phyloP scores from a whole-genome alignment of 2,329 filamentous ascomycete species.

The Nemania abortiva region DNA sequence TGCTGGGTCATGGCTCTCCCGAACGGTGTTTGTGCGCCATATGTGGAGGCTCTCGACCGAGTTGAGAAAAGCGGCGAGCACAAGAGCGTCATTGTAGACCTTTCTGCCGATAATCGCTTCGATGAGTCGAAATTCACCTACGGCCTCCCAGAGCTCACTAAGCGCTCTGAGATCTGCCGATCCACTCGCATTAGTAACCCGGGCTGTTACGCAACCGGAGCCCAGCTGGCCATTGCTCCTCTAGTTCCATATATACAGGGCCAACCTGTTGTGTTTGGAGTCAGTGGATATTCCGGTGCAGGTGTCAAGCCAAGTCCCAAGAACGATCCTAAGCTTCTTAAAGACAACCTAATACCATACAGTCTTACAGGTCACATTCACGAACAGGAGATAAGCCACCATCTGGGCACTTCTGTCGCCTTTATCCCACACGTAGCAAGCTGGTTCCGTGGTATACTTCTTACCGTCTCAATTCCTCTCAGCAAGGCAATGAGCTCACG shows the following conservation, averaged over 20 bases:
- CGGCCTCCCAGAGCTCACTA: conserved; percentile 86
- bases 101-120: conserved; percentile 97
- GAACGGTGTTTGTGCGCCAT: conserved; percentile 94
- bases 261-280: conserved; percentile 86
- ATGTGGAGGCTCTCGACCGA: conserved; percentile 76
- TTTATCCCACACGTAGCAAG: conserved; percentile 85
- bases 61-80: conserved; percentile 41
- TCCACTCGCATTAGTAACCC: conserved; percentile 90
- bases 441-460: conserved; percentile 96
- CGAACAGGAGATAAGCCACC: conserved; percentile 86
- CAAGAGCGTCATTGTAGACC: conserved; percentile 85
- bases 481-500: conserved; percentile 88
- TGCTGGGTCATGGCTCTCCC: conserved; percentile 98
- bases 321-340: conserved; percentile 87
- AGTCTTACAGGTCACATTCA: conserved; percentile 94
- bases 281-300: conserved; percentile 93
- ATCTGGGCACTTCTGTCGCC: conserved; percentile 79
- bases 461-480: conserved; percentile 90
- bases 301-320: conserved; percentile 94
- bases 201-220: conserved; percentile 94
- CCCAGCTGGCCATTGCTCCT: conserved; percentile 89
- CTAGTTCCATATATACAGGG: conserved; percentile 81
- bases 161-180: conserved; percentile 79
- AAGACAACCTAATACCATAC: conserved; percentile 91
- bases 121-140: conserved; percentile 71